Base-by-base conservation (phyloP, 2,329 filamentous ascomycete genomes). In the Clonostachys rhizophaga region DNA sequence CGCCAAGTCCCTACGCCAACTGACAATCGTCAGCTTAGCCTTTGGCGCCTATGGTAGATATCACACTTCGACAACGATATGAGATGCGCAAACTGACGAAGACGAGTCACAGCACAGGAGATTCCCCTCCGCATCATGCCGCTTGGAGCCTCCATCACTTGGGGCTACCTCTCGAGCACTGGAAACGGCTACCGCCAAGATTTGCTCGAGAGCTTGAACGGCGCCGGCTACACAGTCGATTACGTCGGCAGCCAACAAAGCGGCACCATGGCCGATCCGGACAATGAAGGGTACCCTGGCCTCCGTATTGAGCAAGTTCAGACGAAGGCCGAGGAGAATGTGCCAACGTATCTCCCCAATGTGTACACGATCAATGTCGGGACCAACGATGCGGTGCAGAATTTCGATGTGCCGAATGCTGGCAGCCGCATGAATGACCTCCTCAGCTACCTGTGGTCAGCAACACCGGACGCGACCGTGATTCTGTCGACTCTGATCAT, bases 241-340 rank as follows among this genome's bases (percentile, higher is more conserved):
- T 71, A 70, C 61, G 68, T 73, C 14, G 71, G 72, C 18, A 66
- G 59, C n/a, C 60, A 58, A 33, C 51, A 62, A 16, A 52, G 57
- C 42, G 70, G 70, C 37, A 58, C 51, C 48, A 73, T 74, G 69
- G 35, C 17, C 18, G 59, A 70, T 54, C 68, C 68, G 53, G 63
- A 70, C 12, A 64, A 70, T 51, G 73, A 76, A 52, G 72, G 71
- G 34, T 71, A 71, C 63, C 63, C 67, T 0, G 71, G 66, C 20
- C 58, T 60, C 40, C 64, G 66, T 42, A 66, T 76, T 56, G 64
- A 63, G 30, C 50, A 72, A 51, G 64, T 74, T 35, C 24, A 30
- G 24, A 30, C 24, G 9, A 49, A 57, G 40, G 54, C 30, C 30
- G 68, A 66, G 48, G 24, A 30, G 24, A 30, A 30, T 10, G 24